phyloP scores from a whole-genome alignment of 371 early-diverging fungal species.

The Basidiobolus heterosporus region DNA sequence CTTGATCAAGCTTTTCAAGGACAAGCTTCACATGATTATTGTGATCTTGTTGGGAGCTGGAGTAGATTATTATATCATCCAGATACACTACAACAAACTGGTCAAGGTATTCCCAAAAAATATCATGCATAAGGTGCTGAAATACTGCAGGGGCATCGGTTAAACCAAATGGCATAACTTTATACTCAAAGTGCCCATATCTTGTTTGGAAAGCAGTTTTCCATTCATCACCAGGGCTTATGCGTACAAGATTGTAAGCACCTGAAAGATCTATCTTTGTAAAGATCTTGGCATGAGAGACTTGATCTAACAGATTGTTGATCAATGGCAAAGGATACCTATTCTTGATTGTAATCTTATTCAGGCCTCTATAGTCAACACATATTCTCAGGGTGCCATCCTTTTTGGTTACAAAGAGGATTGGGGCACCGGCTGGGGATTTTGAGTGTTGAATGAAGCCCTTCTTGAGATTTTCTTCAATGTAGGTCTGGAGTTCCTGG shows the following conservation, averaged over 20 bases:
- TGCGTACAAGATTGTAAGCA: conserved; percentile 22
- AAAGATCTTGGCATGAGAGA: conserved; percentile 13
- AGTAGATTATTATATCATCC: conserved; percentile 39
- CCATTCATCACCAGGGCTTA: conserved; percentile 4
- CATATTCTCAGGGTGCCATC: conserved; percentile 8
- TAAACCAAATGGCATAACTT: conserved; percentile 28
- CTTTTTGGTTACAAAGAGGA: conserved; percentile 27
- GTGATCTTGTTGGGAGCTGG: conserved; percentile 24
- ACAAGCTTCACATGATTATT: conserved; percentile 15
- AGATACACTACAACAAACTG: conserved; percentile 24
- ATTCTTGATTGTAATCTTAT: conserved; percentile 7
- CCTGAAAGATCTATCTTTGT: conserved; percentile 16
- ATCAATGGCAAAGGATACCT: conserved; percentile 17
- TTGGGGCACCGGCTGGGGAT: conserved; percentile 21
- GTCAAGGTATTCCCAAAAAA: conserved; percentile 18
- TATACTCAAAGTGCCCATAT: conserved; percentile 20
- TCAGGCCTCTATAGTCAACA: conserved; percentile 7
- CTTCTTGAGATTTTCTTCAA: background rate
- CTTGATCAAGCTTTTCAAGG: conserved; percentile 12
- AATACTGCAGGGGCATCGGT: conserved; percentile 24
- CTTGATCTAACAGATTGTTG: conserved; percentile 14
- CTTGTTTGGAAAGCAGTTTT: conserved; percentile 13
- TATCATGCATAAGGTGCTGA: conserved; percentile 17
- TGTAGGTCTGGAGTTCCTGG: too few relatives aligned
- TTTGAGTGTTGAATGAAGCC: conserved; percentile 9